Percentiles rank a stretch among this genome's conserved stretches.
Evolutionary conservation across 768 basidiomycete species (phyloP).

Genomic region (Boletus reticulatus): DNA sequence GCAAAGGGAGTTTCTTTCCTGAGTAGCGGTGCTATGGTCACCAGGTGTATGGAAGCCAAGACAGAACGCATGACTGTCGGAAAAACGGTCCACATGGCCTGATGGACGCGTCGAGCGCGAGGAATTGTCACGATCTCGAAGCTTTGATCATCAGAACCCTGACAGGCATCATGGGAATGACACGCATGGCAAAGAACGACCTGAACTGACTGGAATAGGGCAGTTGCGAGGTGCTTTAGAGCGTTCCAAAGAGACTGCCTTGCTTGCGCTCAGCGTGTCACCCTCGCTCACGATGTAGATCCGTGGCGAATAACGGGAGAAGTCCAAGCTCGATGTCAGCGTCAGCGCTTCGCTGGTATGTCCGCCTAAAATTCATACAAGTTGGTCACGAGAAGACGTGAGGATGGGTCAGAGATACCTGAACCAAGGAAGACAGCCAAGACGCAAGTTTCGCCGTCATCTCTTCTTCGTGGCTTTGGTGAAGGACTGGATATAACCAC

Average conservation of each 20-base stretch:
- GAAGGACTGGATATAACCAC: constrained; percentile 12
- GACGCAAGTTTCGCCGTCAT: constrained; percentile 33
- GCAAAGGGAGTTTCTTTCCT: constrained; percentile 39
- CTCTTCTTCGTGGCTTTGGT: constrained; percentile 14
- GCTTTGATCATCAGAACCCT: constrained; percentile 5
- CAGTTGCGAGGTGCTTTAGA: constrained; percentile 11
- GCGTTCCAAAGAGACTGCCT: constrained; percentile 65
- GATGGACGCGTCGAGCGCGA: constrained; percentile 85
- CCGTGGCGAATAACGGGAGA: constrained; percentile 69
- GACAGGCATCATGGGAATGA: constrained; percentile 9
- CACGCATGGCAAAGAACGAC: background rate
- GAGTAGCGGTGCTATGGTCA: constrained; percentile 54
- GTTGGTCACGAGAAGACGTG: constrained; percentile 1
- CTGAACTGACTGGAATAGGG: constrained; percentile 15
- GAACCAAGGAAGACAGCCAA: constrained; percentile 93
- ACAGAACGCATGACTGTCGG: constrained; percentile 65
- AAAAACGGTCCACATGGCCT: constrained; percentile 68
- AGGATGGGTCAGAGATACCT: constrained; percentile 47
- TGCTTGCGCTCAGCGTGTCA: constrained; percentile 73
- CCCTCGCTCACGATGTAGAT: constrained; percentile 82
- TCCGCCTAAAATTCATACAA: constrained; percentile 59
- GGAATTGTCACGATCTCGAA: constrained; percentile 71
- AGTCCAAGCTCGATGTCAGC: constrained; percentile 71
- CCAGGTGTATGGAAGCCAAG: constrained; percentile 53
- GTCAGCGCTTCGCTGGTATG: constrained; percentile 88